phyloP scores from a whole-genome alignment of 2,329 filamentous ascomycete genomes.

The Fusarium sororula region DNA sequence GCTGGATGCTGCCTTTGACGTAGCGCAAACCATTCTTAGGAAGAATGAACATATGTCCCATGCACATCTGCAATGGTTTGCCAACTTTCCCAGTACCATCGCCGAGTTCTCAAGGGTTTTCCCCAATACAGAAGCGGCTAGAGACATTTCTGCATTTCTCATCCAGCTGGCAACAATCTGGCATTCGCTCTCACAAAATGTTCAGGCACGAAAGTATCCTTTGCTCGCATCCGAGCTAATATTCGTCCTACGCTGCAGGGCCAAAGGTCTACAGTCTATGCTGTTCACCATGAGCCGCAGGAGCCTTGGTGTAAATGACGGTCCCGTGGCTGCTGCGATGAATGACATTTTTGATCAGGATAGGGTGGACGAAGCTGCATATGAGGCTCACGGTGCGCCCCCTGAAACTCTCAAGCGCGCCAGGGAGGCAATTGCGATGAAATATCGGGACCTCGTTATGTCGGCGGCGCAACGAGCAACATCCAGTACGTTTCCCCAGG shows the following conservation, averaged over 20 bases:
- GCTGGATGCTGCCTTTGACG: conserved; percentile 37
- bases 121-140: background rate
- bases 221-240: conserved; percentile 42
- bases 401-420: conserved; percentile 9
- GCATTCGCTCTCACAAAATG: conserved; percentile 16
- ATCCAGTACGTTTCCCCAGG: conserved; percentile 22
- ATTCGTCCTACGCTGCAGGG: conserved; percentile 38
- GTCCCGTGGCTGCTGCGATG: conserved; percentile 20
- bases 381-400: conserved; percentile 2
- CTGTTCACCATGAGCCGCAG: conserved; percentile 46
- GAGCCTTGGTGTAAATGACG: conserved; percentile 37
- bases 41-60: conserved; percentile 36
- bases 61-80: conserved; percentile 43
- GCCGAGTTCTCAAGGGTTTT: conserved; percentile 16
- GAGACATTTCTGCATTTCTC: conserved; percentile 40
- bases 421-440: conserved; percentile 8
- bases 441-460: conserved; percentile 17
- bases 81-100: conserved; percentile 39
- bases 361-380: conserved; percentile 30
- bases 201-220: conserved; percentile 40
- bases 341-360: conserved; percentile 41
- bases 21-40: conserved; percentile 32
- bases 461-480: conserved; percentile 3
- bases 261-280: conserved; percentile 36
- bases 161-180: conserved; percentile 34